Evolutionary conservation across 2,329 filamentous ascomycete genomes (phyloP).

Genomic region (Hypocrella siamensis): DNA sequence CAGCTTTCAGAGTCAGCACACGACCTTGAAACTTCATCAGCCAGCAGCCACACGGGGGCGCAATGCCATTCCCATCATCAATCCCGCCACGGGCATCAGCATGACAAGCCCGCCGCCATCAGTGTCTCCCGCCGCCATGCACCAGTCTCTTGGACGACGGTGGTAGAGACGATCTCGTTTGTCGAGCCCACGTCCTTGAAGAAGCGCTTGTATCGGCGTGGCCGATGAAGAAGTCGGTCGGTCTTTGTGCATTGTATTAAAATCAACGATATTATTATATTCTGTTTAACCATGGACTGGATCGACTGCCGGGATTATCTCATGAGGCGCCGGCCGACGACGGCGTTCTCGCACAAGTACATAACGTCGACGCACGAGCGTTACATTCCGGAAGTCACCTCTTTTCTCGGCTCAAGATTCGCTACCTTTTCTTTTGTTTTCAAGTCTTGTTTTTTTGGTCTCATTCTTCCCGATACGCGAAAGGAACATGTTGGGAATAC

Average conservation of each 20-base stretch:
- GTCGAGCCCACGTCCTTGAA: no score
- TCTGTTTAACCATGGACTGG: no score
- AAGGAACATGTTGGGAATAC: slow-evolving; percentile 8
- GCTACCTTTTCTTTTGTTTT: no score
- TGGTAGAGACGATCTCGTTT: slow-evolving; percentile 31
- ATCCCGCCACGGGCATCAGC: slow-evolving; percentile 77
- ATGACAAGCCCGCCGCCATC: slow-evolving; percentile 78
- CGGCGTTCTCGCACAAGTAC: no score
- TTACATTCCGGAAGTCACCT: no score
- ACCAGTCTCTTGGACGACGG: slow-evolving; percentile 34
- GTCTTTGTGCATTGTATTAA: slow-evolving; percentile 17
- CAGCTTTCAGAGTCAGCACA: slow-evolving; percentile 48
- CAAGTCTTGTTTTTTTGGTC: slow-evolving; percentile 17
- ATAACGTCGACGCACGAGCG: no score
- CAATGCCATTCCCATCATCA: slow-evolving; percentile 96
- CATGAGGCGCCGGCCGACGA: no score
- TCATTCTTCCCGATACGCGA: slow-evolving; percentile 10
- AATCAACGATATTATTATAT: no score
- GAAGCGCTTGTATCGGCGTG: no score
- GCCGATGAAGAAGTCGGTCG: no score
- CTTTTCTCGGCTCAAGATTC: no score
- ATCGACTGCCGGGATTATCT: no score
- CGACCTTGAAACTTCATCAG: slow-evolving; percentile 72
- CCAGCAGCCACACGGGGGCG: slow-evolving; percentile 75
- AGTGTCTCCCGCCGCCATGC: slow-evolving; percentile 46